Evolutionary conservation across 805 yeast genomes (phyloP).

Genomic region (Cyberlindnera galapagoensis): DNA sequence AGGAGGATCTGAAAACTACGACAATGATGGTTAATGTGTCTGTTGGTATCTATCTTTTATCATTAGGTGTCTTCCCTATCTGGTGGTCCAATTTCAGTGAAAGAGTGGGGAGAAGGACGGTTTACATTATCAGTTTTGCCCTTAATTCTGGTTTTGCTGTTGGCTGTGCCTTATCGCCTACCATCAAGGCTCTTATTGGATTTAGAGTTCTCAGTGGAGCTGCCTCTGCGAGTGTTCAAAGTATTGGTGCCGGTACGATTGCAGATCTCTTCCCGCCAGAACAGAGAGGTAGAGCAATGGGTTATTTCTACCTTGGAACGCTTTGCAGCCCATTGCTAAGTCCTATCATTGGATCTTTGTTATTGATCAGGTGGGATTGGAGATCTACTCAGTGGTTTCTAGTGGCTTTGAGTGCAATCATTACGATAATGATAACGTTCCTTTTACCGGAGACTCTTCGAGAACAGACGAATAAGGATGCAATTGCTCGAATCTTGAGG

Average conservation of each 20-base stretch:
- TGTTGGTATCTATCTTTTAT: constrained; percentile 69
- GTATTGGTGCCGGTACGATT: constrained; percentile 86
- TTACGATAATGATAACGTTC: constrained; percentile 42
- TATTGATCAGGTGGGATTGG: constrained; percentile 74
- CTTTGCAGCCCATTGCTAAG: constrained; percentile 73
- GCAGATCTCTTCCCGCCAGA: constrained; percentile 63
- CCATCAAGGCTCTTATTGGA: constrained; percentile 55
- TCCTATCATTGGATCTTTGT: constrained; percentile 76
- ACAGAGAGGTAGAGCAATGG: constrained; percentile 74
- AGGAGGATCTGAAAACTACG: constrained; percentile 46
- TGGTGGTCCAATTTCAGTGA: constrained; percentile 89
- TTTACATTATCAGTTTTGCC: constrained; percentile 62
- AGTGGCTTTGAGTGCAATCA: constrained; percentile 57
- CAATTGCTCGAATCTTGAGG: constrained; percentile 39
- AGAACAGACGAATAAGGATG: constrained; percentile 43
- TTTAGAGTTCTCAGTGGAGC: constrained; percentile 74
- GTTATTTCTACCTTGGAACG: constrained; percentile 74
- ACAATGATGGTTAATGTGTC: constrained; percentile 63
- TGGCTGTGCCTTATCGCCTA: constrained; percentile 63
- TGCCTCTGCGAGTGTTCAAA: constrained; percentile 77
- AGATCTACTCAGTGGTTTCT: constrained; percentile 84
- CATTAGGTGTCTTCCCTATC: constrained; percentile 74
- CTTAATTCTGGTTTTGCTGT: constrained; percentile 60
- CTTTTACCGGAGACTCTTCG: constrained; percentile 74
- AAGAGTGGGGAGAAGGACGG: constrained; percentile 63